Base-by-base conservation (phyloP, 352 stramenopile species). In the Phytophthora lateralis region DNA sequence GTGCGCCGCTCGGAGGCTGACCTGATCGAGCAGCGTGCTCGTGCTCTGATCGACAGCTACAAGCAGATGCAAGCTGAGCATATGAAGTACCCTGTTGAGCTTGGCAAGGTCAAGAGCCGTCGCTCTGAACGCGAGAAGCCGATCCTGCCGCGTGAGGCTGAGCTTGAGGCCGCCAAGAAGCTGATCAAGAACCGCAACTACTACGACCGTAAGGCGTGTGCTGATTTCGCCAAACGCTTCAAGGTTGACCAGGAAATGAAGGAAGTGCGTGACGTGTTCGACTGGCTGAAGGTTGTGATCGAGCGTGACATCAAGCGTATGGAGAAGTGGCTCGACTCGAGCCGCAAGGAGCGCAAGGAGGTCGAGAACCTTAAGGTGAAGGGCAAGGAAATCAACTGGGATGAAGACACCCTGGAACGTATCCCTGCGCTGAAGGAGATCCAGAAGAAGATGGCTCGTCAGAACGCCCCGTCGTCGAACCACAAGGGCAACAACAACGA, bases 171-270 rank as follows among this genome's bases (percentile, higher is more conserved):
- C 8, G 84, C 82, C 32, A 91, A 91, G 65, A 78, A 75, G 46
- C 65, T 95, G 15, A 84, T 95, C 58, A 93, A 95, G 70, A 82
- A 84, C 46, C 86, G 86, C 59, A 95, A 95, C 75, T 95, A 93
- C 80, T 95, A 95, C 76, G 86, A 95, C 65, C 76, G 78, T 18
- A 89, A 89, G 63, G 83, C 86, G 18, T 95, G 86, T 57, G 69
- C 66, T 9, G 86, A 95, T 32, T 93, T 91, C 50, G 71, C 62
- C 5, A 91, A 91, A 73, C 89, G 89, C 61, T 95, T 93, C 66
- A 89, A 90, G 65, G 53, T 89, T n/a, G 81, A 92, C 24, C 61
- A 74, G 44, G 84, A 95, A 11, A 69, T 93, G 60, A 93, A 93
- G 71, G 86, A 95, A 53, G 86, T 91, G 49, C 86, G 86, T 42